Base-by-base conservation (phyloP, 805 yeast genomes). In the Teunomyces barrocoloradensis region DNA sequence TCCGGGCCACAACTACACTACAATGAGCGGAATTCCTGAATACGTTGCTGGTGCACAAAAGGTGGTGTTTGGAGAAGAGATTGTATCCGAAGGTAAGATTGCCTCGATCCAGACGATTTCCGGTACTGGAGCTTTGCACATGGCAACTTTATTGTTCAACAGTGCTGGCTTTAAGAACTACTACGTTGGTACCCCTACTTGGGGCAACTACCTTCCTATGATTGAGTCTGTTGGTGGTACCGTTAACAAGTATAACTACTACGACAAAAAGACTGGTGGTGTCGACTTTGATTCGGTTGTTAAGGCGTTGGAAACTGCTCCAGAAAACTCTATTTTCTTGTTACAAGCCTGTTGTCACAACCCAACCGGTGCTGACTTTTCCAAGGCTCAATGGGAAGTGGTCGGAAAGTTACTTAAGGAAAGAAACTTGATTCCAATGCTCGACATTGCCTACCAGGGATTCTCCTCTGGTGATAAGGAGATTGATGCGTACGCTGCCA, bases 1-100 rank as follows among this genome's bases (percentile, higher is more conserved):
- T 48, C 74, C 75, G 3, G 77, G 78, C 30, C 78, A 73, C 54
- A 68, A 71, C 57, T 74, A 74, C 61, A 73, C 73, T 45, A 59
- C 55, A 48, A 71, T 71, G 71, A 51, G 64, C 11, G 79, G 79
- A 10, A 61, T 72, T 35, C 69, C 73, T 2, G 72, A 63, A 28
- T 74, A 65, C 49, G 57, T 60, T 25, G 38, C 45, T 5, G 68
- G 64, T 9, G 73, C 77, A 17, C 64, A 69, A 46, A 46, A 51
- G 33, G 61, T 66, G n/a, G 57, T 72, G 12, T 68, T 74, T 47
- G 78, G 77, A 20, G 53, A 53, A 5, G 55, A 56, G 15, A 46
- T 48, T 12, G 58, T 56, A 15, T 48, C 46, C 15, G 57, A 62
- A 28, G 58, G 54, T n/a, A 61, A 59, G 42, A 53, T 72, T 18